phyloP scores from a whole-genome alignment of 2,329 filamentous ascomycete genomes.

The Talaromyces atroroseus region DNA sequence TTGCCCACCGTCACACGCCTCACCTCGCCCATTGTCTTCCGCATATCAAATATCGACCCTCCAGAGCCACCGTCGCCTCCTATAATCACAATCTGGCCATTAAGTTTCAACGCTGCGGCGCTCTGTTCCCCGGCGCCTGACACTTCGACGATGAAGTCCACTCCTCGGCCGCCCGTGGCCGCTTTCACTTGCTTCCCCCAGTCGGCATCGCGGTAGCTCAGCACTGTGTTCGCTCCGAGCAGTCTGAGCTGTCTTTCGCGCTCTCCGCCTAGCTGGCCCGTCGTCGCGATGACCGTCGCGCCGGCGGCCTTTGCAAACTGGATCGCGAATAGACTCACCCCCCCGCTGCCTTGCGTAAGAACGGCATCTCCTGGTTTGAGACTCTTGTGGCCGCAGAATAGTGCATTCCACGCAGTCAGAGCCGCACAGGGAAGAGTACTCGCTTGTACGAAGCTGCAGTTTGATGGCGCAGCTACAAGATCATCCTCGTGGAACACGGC shows the following conservation, averaged over 20 bases:
- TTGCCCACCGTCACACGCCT: constrained; percentile 54
- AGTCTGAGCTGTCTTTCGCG: constrained; percentile 50
- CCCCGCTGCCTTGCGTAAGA: constrained; percentile 57
- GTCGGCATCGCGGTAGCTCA: constrained; percentile 57
- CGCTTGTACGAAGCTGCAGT: constrained; percentile 50
- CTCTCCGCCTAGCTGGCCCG: constrained; percentile 42
- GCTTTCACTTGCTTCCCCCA: constrained; percentile 57
- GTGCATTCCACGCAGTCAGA: constrained; percentile 51
- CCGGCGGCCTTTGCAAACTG: constrained; percentile 50
- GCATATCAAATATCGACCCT: constrained; percentile 47
- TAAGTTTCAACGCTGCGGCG: constrained; percentile 49
- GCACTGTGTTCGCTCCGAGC: constrained; percentile 53
- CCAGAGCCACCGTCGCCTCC: constrained; percentile 50
- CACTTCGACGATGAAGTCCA: constrained; percentile 60
- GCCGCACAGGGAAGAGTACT: constrained; percentile 50
- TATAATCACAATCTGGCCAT: constrained; percentile 52
- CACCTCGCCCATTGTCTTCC: constrained; percentile 48
- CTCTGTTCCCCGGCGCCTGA: constrained; percentile 58
- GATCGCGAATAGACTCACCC: constrained; percentile 53
- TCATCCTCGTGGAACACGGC: constrained; percentile 63
- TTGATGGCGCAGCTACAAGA: constrained; percentile 57
- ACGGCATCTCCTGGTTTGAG: constrained; percentile 53
- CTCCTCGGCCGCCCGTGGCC: constrained; percentile 47
- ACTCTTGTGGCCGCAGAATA: constrained; percentile 48
- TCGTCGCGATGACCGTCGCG: constrained; percentile 55